Evolutionary conservation across 768 basidiomycete genomes (phyloP).

Genomic region (Calocera viscosa): DNA sequence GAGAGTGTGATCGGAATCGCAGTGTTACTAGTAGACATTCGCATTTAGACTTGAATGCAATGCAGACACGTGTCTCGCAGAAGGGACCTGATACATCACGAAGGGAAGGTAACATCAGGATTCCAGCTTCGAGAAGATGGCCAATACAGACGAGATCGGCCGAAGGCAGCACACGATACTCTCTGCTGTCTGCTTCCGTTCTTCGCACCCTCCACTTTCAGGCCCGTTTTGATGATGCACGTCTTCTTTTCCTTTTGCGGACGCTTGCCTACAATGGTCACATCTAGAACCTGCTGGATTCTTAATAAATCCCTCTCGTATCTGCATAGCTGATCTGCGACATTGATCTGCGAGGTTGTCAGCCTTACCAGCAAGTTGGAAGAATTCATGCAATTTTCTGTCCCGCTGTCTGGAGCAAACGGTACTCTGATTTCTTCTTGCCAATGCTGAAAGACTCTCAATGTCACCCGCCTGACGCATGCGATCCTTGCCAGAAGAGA

Average conservation of each 20-base stretch:
- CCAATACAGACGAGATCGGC: not conserved
- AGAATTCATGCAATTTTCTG: too few species aligned
- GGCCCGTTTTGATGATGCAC: not conserved
- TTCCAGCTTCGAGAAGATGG: not conserved
- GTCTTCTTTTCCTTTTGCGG: not conserved
- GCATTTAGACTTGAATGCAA: not conserved
- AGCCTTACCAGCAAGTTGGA: too few species aligned
- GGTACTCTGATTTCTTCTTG: too few species aligned
- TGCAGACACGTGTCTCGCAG: not conserved
- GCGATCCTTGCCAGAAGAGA: too few species aligned
- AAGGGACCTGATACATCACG: not conserved
- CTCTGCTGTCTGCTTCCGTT: not conserved
- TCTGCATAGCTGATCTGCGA: not conserved
- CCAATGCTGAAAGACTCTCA: too few species aligned
- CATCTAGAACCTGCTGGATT: not conserved
- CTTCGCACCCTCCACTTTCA: not conserved
- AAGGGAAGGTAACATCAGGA: not conserved
- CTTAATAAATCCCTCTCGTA: not conserved
- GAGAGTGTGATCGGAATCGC: too few species aligned
- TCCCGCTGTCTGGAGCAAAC: too few species aligned
- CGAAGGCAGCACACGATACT: not conserved
- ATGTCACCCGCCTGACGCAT: too few species aligned
- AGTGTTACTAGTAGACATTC: too few species aligned
- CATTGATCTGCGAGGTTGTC: too few species aligned
- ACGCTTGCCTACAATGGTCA: not conserved